These are phyloP conservation scores for Acanthamoeba rhysodes DNA, from an alignment of 208 protist species.

Conservation along the genomic window DNA sequence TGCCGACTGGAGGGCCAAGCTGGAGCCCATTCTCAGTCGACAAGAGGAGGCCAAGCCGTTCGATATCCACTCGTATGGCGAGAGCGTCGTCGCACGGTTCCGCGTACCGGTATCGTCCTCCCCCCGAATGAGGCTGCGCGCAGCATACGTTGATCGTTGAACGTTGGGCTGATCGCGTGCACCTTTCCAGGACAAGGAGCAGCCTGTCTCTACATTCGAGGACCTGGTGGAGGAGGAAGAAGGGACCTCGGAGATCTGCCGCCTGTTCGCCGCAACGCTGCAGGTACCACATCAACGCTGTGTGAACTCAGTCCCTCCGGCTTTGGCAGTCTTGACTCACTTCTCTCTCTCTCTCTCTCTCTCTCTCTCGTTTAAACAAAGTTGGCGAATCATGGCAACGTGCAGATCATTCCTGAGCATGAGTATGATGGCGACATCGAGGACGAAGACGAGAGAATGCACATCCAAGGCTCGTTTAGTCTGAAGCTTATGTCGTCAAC, in stretches of 20 bases:
- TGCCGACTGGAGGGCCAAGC: constrained; percentile 80
- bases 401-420: constrained; percentile 63
- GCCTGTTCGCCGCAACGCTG: constrained; percentile 69
- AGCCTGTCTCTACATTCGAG: constrained; percentile 31
- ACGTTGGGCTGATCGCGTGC: background rate
- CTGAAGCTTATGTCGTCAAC: constrained; percentile 63
- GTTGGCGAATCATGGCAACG: constrained; percentile 72
- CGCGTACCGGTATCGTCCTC: background rate
- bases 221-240: constrained; percentile 30
- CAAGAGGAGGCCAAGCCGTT: constrained; percentile 76
- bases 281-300: background rate
- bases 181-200: constrained; percentile 30
- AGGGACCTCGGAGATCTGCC: constrained; percentile 61
- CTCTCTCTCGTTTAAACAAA: background rate
- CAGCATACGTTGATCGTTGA: background rate
- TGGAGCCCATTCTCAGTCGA: constrained; percentile 79
- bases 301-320: background rate
- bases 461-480: constrained; percentile 54
- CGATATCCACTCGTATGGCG: constrained; percentile 82
- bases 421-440: background rate
- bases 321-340: background rate
- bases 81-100: constrained; percentile 74
- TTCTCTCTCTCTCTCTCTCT: background rate
- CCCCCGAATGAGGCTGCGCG: background rate
- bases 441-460: constrained; percentile 46